These are phyloP conservation scores for Xanthoconium separans DNA, from an alignment of 1,284 basidiomycete genomes.

Conservation along the genomic window DNA sequence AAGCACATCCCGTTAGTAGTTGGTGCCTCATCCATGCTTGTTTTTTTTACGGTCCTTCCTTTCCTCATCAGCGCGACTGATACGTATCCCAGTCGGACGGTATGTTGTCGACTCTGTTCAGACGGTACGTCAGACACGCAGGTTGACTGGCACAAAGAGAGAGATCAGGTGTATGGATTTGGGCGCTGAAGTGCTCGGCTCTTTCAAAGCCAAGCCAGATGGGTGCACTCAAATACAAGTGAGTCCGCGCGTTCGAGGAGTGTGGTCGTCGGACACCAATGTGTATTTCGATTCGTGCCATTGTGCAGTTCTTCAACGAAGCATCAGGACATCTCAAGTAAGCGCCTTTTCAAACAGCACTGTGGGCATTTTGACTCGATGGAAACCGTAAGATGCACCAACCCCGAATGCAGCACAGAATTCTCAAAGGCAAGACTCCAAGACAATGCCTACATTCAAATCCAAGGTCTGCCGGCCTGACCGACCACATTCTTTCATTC, in stretches of 20 bases:
- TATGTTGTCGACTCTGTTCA: slow-evolving; percentile 16
- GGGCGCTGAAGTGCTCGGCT: slow-evolving; percentile 39
- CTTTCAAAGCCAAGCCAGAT: slow-evolving; percentile 42
- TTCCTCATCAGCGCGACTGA: slow-evolving; percentile 27
- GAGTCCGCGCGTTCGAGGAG: slow-evolving; percentile 9
- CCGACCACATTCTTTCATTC: not conserved
- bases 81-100: slow-evolving; percentile 34
- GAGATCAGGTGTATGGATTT: slow-evolving; percentile 46
- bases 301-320: slow-evolving; percentile 42
- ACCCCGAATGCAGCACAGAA: slow-evolving; percentile 39
- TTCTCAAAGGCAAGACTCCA: slow-evolving; percentile 41
- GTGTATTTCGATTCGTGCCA: not conserved
- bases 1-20: slow-evolving; percentile 45
- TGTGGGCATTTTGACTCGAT: not conserved
- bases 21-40: not conserved
- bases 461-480: slow-evolving; percentile 37
- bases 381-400: slow-evolving; percentile 33
- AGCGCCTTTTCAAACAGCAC: slow-evolving; percentile 18
- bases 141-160: slow-evolving; percentile 28
- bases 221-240: slow-evolving; percentile 45
- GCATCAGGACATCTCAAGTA: slow-evolving; percentile 37
- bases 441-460: slow-evolving; percentile 42
- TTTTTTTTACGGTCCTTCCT: slow-evolving; percentile 14
- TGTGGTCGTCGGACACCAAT: slow-evolving; percentile 7
- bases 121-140: not conserved